Conservation (phyloP, 805 yeast genomes). For the Metschnikowia reukaufii region DNA sequence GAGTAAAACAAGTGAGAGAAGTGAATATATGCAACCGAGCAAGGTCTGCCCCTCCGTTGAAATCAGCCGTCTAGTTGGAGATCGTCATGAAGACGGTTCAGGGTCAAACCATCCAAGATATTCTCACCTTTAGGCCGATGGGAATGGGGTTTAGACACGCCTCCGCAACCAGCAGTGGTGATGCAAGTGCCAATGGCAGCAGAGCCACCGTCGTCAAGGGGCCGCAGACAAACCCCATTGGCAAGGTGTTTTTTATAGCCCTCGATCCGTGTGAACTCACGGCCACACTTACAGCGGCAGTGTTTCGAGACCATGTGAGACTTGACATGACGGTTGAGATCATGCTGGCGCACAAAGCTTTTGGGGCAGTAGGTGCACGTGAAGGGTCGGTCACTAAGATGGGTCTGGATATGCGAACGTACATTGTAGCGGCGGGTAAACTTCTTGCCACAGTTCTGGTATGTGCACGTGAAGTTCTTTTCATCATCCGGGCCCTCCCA, state of each 20-base stretch:
- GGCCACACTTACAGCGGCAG: slow-evolving; percentile 85
- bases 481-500: slow-evolving; percentile 77
- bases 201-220: slow-evolving; percentile 9
- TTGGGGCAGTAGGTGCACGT: slow-evolving; percentile 75
- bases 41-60: not conserved
- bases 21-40: slow-evolving; percentile 4
- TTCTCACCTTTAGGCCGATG: slow-evolving; percentile 14
- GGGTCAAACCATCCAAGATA: slow-evolving; percentile 20
- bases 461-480: slow-evolving; percentile 72
- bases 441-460: slow-evolving; percentile 73
- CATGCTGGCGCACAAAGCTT: slow-evolving; percentile 93
- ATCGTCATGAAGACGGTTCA: slow-evolving; percentile 20
- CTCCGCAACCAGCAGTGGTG: too few relatives aligned
- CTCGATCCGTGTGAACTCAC: slow-evolving; percentile 85
- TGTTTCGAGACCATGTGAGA: slow-evolving; percentile 76
- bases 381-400: slow-evolving; percentile 91
- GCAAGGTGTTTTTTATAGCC: slow-evolving; percentile 80
- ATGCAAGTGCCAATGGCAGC: too few relatives aligned
- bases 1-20: slow-evolving; percentile 10
- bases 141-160: slow-evolving; percentile 14
- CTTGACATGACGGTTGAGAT: slow-evolving; percentile 83
- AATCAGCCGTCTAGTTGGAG: slow-evolving; percentile 14
- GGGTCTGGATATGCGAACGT: slow-evolving; percentile 95
- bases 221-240: slow-evolving; percentile 21
- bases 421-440: slow-evolving; percentile 90